These are phyloP conservation scores for Amanita fuliginea DNA, from an alignment of 768 basidiomycete species.

Conservation along the genomic window DNA sequence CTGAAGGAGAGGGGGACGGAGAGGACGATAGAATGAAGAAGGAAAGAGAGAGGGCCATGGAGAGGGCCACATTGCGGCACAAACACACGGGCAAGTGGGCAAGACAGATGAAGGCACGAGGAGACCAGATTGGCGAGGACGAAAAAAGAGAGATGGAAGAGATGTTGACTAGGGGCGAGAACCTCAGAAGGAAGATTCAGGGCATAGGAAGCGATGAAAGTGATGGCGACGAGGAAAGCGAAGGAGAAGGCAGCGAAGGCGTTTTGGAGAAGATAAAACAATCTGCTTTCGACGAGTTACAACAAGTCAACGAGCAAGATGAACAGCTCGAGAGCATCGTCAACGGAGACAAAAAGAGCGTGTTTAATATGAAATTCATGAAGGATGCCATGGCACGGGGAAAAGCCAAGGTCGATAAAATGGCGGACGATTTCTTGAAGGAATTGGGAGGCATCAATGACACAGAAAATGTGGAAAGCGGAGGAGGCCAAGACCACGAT, in stretches of 20 bases:
- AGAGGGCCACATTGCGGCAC: conserved; percentile 83
- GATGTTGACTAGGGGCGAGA: conserved; percentile 79
- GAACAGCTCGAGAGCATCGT: conserved; percentile 13
- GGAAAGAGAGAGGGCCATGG: conserved; percentile 74
- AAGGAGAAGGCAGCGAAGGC: conserved; percentile 31
- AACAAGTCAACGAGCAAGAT: conserved; percentile 31
- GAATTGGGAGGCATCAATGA: conserved; percentile 42
- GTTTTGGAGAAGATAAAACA: conserved; percentile 47
- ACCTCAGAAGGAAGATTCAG: conserved; percentile 63
- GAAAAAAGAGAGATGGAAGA: conserved; percentile 60
- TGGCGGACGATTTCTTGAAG: conserved; percentile 61
- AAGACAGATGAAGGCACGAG: conserved; percentile 52
- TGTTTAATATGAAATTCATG: conserved; percentile 99
- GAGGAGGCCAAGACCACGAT: conserved; percentile 12
- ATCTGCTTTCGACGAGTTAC: conserved; percentile 71
- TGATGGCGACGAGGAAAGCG: conserved; percentile 34
- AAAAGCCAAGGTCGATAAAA: conserved; percentile 40
- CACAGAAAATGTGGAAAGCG: conserved; percentile 17
- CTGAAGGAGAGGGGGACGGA: conserved; percentile 38
- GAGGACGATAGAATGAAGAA: conserved; percentile 49
- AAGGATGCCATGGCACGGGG: conserved; percentile 76
- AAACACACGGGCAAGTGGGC: conserved; percentile 88
- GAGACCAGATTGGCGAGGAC: conserved; percentile 42
- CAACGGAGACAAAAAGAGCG: conserved; percentile 45
- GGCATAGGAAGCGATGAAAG: conserved; percentile 52